Percentiles rank a stretch among this genome's conserved stretches.
Evolutionary conservation across 2,329 filamentous ascomycete species (phyloP).

Genomic region (Penicillium hordei): DNA sequence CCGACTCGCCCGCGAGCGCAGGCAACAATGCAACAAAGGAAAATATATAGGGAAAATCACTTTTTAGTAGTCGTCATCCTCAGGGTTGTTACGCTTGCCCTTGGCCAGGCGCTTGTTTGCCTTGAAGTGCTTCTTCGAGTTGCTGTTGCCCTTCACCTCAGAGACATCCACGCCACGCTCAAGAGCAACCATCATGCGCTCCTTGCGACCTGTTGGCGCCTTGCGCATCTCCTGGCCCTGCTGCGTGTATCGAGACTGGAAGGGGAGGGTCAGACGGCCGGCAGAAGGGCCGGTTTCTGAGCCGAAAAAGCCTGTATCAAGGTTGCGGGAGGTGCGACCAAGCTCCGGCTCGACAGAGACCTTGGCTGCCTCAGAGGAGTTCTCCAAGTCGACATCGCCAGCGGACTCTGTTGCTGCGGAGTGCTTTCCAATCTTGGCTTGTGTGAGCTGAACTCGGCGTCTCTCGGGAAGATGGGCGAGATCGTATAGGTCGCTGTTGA

Average conservation of each 20-base stretch:
- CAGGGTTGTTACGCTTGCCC: constrained; percentile 31
- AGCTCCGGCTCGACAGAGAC: constrained; percentile 42
- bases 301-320: constrained; percentile 91
- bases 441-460: constrained; percentile 61
- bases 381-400: constrained; percentile 32
- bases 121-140: constrained; percentile 77
- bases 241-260: constrained; percentile 84
- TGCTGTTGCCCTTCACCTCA: constrained; percentile 59
- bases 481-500: constrained; percentile 90
- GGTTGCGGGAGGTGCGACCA: constrained; percentile 70
- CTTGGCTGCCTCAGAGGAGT: constrained; percentile 13
- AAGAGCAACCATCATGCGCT: constrained; percentile 72
- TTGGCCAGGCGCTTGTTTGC: constrained; percentile 40
- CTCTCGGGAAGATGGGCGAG: constrained; percentile 77
- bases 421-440: constrained; percentile 48
- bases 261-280: constrained; percentile 73
- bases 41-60: constrained; percentile 20
- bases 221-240: constrained; percentile 73
- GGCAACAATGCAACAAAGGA: constrained; percentile 14
- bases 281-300: constrained; percentile 57
- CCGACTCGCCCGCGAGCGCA: constrained; percentile 24
- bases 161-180: constrained; percentile 82
- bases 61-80: constrained; percentile 34
- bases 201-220: constrained; percentile 78
- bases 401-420: constrained; percentile 34